These are phyloP conservation scores for Phytophthora europaea DNA, from an alignment of 352 stramenopile genomes.

Conservation along the genomic window DNA sequence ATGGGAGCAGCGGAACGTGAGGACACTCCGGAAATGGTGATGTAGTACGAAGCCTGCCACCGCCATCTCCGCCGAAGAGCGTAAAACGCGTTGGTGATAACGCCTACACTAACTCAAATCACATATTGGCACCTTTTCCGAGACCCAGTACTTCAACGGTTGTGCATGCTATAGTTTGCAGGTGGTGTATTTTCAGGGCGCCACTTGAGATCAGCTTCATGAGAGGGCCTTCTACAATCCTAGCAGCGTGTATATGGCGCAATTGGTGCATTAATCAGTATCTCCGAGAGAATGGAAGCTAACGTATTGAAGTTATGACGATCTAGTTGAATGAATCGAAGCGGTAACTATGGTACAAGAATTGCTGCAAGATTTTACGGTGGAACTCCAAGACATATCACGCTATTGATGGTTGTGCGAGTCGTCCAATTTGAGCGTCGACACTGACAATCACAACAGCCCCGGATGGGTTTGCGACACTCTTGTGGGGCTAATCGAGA, in stretches of 20 bases:
- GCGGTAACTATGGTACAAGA: too few relatives aligned
- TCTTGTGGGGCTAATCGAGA: neutral
- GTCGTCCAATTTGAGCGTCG: neutral
- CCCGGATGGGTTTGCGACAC: neutral
- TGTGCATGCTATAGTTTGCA: neutral
- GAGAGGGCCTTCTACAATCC: conserved; percentile 2
- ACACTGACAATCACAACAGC: neutral
- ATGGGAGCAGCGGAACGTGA: too few relatives aligned
- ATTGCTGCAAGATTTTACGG: conserved; percentile 1
- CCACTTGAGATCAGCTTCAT: conserved; percentile 8
- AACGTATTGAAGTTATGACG: conserved; percentile 1
- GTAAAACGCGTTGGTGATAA: neutral
- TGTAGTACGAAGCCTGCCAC: too few relatives aligned
- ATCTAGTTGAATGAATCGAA: neutral
- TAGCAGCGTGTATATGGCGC: conserved; percentile 3
- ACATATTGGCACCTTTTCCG: neutral
- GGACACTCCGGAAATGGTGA: too few relatives aligned
- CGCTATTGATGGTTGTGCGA: neutral
- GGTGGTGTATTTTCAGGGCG: conserved; percentile 1
- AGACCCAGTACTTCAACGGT: neutral
- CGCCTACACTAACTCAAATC: neutral
- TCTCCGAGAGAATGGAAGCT: neutral
- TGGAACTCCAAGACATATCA: neutral
- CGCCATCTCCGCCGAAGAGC: too few relatives aligned
- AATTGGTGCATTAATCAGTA: neutral